Evolutionary conservation across 768 basidiomycete species (phyloP), one percentile per base, ranked within the genome.

Genomic region (Podaxis sp.): DNA sequence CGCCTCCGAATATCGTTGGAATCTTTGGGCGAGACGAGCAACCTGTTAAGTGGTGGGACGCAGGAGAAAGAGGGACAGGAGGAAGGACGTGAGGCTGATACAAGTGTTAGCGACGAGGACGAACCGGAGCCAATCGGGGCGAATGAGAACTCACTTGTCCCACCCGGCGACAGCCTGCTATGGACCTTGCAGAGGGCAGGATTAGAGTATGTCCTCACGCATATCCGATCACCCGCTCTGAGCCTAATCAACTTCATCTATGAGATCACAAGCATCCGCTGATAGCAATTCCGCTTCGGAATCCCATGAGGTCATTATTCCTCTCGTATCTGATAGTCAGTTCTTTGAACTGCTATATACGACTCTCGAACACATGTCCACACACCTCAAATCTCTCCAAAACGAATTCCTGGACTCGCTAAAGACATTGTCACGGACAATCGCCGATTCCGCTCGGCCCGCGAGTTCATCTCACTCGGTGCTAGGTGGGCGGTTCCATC

Each of bases 341-440:
- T 97, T 98, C 77, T 92, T 94, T 73, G 80, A 85, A 22, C 81
- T 92, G 28, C 82, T 97, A 55, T 83, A 83, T 1, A 79, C 81
- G 0, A 81, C 86, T 4, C 74, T 90, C 11, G 80, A 86, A 49
- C 79, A 84, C 0, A 82, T 83, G 56, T 77, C 80, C 9, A 67
- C 71, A 2, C 78, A 90, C 76, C 74, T 90, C 68, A 66, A 75
- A 52, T 68, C 70, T 62, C 67, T 95, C 68, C 82, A 85, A 59
- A 65, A 71, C 64, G 72, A 81, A 36, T 90, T 90, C 66, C 72
- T 75, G 19, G 66, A 71, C 15, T 77, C 83, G 51, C 71, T 85
- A 4, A 28, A 64, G 28, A 64, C 68, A 0, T 70, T 85, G 13
- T 77, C 81, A 0, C 62, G 68, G 19, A 73, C 70, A 28, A 82